These are phyloP conservation scores for Suhomyces bokatorum DNA, from an alignment of 1,139 yeast species.

Conservation along the genomic window DNA sequence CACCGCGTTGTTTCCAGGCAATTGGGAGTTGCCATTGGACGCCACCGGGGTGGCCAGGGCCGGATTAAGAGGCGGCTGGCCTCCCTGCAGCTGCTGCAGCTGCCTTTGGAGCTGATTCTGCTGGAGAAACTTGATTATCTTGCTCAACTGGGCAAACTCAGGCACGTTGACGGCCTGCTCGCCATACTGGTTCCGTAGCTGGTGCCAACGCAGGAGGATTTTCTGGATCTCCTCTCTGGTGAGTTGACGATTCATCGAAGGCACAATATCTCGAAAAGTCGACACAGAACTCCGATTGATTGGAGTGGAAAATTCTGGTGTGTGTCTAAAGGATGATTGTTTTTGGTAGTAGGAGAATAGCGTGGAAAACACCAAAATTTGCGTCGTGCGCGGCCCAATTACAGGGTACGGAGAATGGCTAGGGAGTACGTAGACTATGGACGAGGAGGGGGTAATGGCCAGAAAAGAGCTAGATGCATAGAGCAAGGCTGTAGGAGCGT, in stretches of 20 bases:
- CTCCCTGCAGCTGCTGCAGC: constrained; percentile 21
- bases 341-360: constrained; percentile 2
- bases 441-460: background rate
- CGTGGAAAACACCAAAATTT: constrained; percentile 5
- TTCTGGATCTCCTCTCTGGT: constrained; percentile 46
- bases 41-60: constrained; percentile 11
- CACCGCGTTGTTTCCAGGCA: constrained; percentile 3
- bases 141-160: constrained; percentile 61
- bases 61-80: constrained; percentile 8
- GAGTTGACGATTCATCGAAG: constrained; percentile 24
- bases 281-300: constrained; percentile 6
- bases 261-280: background rate
- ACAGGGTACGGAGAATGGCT: background rate
- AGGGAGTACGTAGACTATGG: no score
- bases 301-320: constrained; percentile 3
- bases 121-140: constrained; percentile 54
- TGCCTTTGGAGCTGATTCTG: constrained; percentile 34
- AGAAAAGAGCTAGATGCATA: background rate
- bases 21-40: constrained; percentile 10
- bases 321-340: background rate
- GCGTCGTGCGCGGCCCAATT: constrained; percentile 6
- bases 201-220: constrained; percentile 59
- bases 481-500: no score
- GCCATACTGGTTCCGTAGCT: constrained; percentile 61
- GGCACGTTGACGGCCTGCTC: constrained; percentile 62